Conservation (phyloP, 2,329 filamentous ascomycete species). For the Pseudovirgaria hyperparasitica region DNA sequence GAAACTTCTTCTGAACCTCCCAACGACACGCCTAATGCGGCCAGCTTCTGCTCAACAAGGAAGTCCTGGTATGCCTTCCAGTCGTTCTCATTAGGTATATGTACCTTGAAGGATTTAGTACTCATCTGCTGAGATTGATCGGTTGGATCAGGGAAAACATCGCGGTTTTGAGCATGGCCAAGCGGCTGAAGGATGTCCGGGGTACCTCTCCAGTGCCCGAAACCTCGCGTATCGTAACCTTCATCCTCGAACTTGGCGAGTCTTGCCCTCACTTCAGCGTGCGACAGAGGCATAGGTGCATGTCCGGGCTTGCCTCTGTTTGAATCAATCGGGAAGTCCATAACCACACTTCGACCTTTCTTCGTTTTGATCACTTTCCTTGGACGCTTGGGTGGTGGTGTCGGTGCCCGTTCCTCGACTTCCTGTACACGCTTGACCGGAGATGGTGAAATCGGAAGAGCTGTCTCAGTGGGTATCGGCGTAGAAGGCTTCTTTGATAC, state of each 20-base stretch:
- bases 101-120: conserved; percentile 44
- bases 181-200: conserved; percentile 10
- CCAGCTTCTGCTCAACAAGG: conserved; percentile 80
- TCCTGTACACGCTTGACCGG: no score
- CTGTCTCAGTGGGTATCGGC: conserved; percentile 10
- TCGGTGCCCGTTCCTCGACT: no score
- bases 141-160: conserved; percentile 51
- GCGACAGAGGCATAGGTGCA: conserved; percentile 28
- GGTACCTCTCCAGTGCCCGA: conserved; percentile 46
- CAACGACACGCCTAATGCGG: conserved; percentile 76
- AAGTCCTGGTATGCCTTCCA: conserved; percentile 73
- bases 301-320: conserved; percentile 28
- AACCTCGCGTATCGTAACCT: conserved; percentile 57
- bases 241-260: conserved; percentile 53
- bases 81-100: conserved; percentile 56
- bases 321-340: conserved; percentile 30
- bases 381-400: conserved; percentile 19
- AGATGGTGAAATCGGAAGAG: conserved; percentile 4
- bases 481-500: no score
- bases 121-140: conserved; percentile 46
- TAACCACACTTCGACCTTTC: conserved; percentile 32
- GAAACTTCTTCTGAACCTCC: conserved; percentile 59
- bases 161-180: conserved; percentile 45
- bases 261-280: conserved; percentile 47
- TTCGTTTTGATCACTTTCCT: conserved; percentile 33